A percentile compares a stretch with the other conserved stretches of the same genome.
Conservation (phyloP, 305 asterid species). For the Fraxinus nigra region DNA sequence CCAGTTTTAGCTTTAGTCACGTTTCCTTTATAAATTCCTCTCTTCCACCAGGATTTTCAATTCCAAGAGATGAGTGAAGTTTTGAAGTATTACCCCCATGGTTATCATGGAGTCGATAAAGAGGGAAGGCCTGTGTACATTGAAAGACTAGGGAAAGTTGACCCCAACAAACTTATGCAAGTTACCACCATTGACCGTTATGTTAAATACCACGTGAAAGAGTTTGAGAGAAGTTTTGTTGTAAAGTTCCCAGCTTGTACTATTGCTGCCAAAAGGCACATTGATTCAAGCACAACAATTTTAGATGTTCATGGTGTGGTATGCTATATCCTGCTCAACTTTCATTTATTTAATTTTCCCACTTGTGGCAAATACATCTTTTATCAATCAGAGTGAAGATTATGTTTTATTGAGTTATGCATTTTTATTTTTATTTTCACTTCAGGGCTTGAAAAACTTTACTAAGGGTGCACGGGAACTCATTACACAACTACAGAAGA, state of each 20-base stretch:
- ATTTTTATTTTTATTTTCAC: background rate
- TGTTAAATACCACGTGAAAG: slow-evolving; percentile 80
- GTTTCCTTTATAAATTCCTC: background rate
- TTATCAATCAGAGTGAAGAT: background rate
- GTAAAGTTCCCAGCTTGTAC: slow-evolving; percentile 95
- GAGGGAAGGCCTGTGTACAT: slow-evolving; percentile 96
- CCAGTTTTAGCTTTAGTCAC: background rate
- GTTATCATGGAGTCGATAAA: slow-evolving; percentile 94
- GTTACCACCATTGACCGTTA: slow-evolving; percentile 93
- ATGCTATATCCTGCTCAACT: slow-evolving; percentile 31
- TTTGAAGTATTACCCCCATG: slow-evolving; percentile 87
- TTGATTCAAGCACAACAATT: slow-evolving; percentile 94
- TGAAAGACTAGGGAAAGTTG: slow-evolving; percentile 94
- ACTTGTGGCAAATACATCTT: slow-evolving; percentile 12
- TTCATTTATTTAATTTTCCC: slow-evolving; percentile 9
- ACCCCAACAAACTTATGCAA: slow-evolving; percentile 90
- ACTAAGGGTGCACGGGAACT: slow-evolving; percentile 86
- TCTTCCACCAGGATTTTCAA: slow-evolving; percentile 68
- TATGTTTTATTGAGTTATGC: background rate
- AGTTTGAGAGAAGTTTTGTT: slow-evolving; percentile 75
- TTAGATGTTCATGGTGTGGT: slow-evolving; percentile 99
- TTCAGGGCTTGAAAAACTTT: slow-evolving; percentile 88
- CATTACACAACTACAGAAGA: slow-evolving; percentile 84
- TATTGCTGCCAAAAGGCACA: slow-evolving; percentile 93
- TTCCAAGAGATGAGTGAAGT: slow-evolving; percentile 80